A percentile compares a stretch with the other conserved stretches of the same genome.
Conservation (phyloP, 345 rosid species). For the Limnanthes douglasii region DNA sequence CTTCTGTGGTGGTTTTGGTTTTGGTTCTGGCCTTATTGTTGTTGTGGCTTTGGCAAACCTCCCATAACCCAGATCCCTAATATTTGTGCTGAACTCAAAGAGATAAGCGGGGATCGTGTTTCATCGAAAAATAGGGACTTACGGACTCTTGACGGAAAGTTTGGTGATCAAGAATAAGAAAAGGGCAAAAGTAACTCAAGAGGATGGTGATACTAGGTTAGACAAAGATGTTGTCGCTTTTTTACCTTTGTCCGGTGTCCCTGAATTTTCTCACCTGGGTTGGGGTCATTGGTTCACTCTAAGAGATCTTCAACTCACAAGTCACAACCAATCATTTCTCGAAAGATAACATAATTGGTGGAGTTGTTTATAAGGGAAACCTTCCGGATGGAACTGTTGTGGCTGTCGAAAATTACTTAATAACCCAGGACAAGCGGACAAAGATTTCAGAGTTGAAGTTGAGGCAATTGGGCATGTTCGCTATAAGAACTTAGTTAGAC, state of each 20-base stretch:
- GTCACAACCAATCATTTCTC: slow-evolving; percentile 71
- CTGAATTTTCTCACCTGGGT: slow-evolving; percentile 77
- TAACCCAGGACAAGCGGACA: slow-evolving; percentile 93
- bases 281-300: slow-evolving; percentile 99
- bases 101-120: too few species aligned
- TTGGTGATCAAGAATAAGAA: too few species aligned
- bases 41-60: too few species aligned
- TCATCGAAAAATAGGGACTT: too few species aligned
- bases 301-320: slow-evolving; percentile 71
- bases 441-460: slow-evolving; percentile 91
- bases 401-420: slow-evolving; percentile 93
- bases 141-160: too few species aligned
- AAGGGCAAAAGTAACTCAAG: too few species aligned
- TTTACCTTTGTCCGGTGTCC: slow-evolving; percentile 72
- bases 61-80: too few species aligned
- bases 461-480: slow-evolving; percentile 96
- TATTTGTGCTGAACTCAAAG: too few species aligned
- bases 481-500: slow-evolving; percentile 92
- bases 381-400: slow-evolving; percentile 60
- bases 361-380: slow-evolving; percentile 77
- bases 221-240: too few species aligned
- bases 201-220: slow-evolving; percentile 40
- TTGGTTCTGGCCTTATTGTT: too few species aligned
- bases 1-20: too few species aligned
- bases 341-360: slow-evolving; percentile 78